These are phyloP conservation scores for Saitozyma sp. DNA, from an alignment of 768 basidiomycete species.

Conservation along the genomic window DNA sequence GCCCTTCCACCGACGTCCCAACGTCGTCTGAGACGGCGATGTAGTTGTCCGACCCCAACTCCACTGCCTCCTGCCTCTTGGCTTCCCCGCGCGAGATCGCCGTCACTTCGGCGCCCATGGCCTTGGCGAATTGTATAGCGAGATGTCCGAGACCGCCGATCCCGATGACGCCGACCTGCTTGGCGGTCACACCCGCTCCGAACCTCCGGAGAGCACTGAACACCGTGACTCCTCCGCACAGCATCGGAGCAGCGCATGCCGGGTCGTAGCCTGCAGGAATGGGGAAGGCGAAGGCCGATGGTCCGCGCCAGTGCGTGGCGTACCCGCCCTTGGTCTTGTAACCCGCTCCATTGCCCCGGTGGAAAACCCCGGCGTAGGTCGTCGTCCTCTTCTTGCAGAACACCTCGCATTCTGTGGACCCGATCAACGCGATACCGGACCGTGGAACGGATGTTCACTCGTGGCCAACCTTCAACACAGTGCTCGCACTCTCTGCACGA, in stretches of 20 bases:
- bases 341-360: constrained; percentile 24
- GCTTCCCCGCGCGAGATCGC: constrained; percentile 62
- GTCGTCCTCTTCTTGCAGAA: constrained; percentile 27
- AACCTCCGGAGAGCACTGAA: constrained; percentile 41
- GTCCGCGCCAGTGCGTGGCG: constrained; percentile 47
- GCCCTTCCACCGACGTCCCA: constrained; percentile 42
- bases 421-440: background rate
- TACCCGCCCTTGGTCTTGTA: constrained; percentile 45
- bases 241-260: constrained; percentile 48
- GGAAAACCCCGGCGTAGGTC: constrained; percentile 45
- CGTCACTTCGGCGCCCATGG: constrained; percentile 62
- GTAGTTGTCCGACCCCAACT: constrained; percentile 63
- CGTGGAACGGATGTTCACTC: background rate
- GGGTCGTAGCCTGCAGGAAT: constrained; percentile 66
- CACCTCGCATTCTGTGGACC: constrained; percentile 22
- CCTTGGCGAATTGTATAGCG: constrained; percentile 56
- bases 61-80: constrained; percentile 62
- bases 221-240: constrained; percentile 47
- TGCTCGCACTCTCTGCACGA: constrained; percentile 59
- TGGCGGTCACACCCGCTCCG: constrained; percentile 43
- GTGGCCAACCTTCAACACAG: constrained; percentile 55
- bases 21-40: constrained; percentile 56
- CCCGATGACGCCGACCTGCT: constrained; percentile 49
- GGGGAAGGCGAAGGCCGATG: constrained; percentile 61
- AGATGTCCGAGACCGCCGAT: constrained; percentile 42